A percentile compares a stretch with the other conserved stretches of the same genome.
Evolutionary conservation across 352 stramenopile species (phyloP).

Genomic region (Blastocystis sp.): DNA sequence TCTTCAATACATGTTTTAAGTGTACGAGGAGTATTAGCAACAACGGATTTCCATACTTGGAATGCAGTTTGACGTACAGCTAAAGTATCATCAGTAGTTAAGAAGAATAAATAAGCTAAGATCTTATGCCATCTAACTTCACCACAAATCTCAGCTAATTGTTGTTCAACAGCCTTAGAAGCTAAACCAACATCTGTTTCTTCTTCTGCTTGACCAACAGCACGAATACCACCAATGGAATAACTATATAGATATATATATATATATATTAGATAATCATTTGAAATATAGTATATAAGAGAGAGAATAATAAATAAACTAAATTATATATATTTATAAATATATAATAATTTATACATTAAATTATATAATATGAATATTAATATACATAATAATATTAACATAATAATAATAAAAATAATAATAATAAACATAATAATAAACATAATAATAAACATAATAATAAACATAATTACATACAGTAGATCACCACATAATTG

Average conservation of each 20-base stretch:
- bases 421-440: no score
- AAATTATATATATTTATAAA: no score
- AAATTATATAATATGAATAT: no score
- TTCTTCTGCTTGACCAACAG: conserved; percentile 51
- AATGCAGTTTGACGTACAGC: conserved; percentile 83
- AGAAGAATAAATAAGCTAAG: conserved; percentile 88
- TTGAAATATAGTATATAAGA: no score
- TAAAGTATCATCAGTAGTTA: conserved; percentile 77
- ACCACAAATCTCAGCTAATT: conserved; percentile 52
- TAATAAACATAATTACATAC: no score
- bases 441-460: no score
- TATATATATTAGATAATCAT: conserved; percentile 68
- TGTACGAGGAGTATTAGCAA: conserved; percentile 79
- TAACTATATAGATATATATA: no score
- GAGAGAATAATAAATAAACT: no score
- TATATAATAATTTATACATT: no score
- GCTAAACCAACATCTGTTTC: conserved; percentile 40
- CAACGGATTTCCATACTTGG: conserved; percentile 96
- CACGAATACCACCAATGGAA: conserved; percentile 83
- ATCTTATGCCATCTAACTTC: conserved; percentile 75
- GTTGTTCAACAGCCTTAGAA: not conserved
- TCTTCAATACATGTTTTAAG: conserved; percentile 85
- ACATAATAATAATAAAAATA: no score
- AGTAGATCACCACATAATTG: conserved; percentile 71
- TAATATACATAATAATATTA: no score